Percentiles rank a stretch among this genome's conserved stretches.
phyloP scores from a whole-genome alignment of 345 rosid species.

The Hypericum androsaemum region DNA sequence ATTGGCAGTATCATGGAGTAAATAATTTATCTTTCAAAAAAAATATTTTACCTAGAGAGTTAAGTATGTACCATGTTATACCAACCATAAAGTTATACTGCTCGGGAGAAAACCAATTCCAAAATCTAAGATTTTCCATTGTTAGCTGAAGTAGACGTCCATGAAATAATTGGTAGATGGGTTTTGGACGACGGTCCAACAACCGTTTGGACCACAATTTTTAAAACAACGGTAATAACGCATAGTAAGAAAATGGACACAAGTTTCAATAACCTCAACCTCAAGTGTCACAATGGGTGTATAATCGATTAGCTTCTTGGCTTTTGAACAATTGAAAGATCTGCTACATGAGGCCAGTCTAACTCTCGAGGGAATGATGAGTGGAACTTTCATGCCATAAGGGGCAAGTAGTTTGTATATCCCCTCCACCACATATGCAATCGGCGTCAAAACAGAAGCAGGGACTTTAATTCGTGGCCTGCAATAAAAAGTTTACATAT shows the following conservation, averaged over 20 bases:
- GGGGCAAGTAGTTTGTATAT: slow-evolving; percentile 60
- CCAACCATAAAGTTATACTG: no score
- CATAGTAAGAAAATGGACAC: background rate
- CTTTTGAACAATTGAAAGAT: slow-evolving; percentile 66
- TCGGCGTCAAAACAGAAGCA: slow-evolving; percentile 62
- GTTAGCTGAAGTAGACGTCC: no score
- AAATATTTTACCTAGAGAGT: no score
- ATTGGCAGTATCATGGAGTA: no score
- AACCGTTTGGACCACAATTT: no score
- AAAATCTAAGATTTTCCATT: no score
- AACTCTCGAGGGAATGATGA: slow-evolving; percentile 81
- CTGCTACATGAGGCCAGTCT: slow-evolving; percentile 74
- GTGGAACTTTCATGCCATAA: slow-evolving; percentile 83
- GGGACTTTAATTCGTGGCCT: slow-evolving; percentile 93
- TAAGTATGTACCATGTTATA: no score
- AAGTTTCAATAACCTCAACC: slow-evolving; percentile 66
- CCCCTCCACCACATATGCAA: slow-evolving; percentile 63
- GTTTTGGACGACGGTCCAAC: no score
- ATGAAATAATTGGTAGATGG: no score
- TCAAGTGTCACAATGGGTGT: slow-evolving; percentile 62
- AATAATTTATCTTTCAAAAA: no score
- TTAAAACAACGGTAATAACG: no score
- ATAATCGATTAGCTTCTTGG: slow-evolving; percentile 77
- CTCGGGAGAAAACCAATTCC: no score
- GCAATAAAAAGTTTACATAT: slow-evolving; percentile 12